Conservation (phyloP, 73 alveolate species). For the Paramecium pentaurelia region DNA sequence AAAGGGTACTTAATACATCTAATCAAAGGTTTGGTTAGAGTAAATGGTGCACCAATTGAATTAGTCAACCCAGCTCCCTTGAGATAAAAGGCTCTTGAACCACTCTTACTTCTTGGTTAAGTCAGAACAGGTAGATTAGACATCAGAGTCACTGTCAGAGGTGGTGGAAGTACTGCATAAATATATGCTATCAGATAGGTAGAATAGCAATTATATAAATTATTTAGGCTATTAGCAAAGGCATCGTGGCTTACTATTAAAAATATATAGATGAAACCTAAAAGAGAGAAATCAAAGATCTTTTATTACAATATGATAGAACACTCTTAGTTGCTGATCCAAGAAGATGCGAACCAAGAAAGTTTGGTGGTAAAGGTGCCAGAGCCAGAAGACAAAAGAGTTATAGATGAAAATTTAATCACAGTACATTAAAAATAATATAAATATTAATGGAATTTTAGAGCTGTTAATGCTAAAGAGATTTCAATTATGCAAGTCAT, state of each 20-base stretch:
- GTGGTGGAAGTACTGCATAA: slow-evolving; percentile 95
- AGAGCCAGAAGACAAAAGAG: slow-evolving; percentile 93
- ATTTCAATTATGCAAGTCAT: neutral
- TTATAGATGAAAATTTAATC: slow-evolving; percentile 70
- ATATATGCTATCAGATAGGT: slow-evolving; percentile 93
- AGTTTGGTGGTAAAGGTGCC: slow-evolving; percentile 98
- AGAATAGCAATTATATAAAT: neutral
- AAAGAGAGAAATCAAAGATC: slow-evolving; percentile 89
- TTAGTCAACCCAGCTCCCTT: slow-evolving; percentile 92
- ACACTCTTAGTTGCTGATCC: slow-evolving; percentile 97
- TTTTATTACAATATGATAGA: slow-evolving; percentile 95
- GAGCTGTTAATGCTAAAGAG: neutral
- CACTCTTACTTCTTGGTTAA: slow-evolving; percentile 93
- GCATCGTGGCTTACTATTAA: slow-evolving; percentile 91
- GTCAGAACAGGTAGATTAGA: slow-evolving; percentile 79
- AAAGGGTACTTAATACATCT: slow-evolving; percentile 55
- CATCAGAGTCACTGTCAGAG: slow-evolving; percentile 94
- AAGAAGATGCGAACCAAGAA: slow-evolving; percentile 98
- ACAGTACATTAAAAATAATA: neutral
- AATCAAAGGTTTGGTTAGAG: slow-evolving; percentile 72
- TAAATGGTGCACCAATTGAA: slow-evolving; percentile 93
- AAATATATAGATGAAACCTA: slow-evolving; percentile 90
- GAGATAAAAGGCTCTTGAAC: slow-evolving; percentile 93
- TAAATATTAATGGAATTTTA: neutral
- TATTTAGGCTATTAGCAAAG: slow-evolving; percentile 93